phyloP scores from a whole-genome alignment of 306 rosid genomes.

The Castanea mollissima region DNA sequence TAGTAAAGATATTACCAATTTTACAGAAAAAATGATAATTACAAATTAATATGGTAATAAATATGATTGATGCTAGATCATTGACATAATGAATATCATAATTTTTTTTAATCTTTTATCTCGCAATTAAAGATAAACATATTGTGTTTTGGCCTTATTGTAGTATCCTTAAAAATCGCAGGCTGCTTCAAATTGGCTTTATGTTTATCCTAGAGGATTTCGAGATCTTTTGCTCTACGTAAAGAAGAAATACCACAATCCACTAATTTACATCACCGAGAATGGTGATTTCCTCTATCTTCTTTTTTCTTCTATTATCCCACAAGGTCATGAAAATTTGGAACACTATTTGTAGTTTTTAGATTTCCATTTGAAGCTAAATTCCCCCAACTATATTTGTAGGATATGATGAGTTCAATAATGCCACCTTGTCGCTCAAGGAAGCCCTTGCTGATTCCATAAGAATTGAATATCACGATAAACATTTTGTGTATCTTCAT shows the following conservation, averaged over 20 bases:
- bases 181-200: constrained; percentile 52
- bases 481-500: constrained; percentile 42
- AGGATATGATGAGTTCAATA: constrained; percentile 58
- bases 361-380: constrained; percentile 2
- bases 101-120: no score
- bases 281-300: constrained; percentile 41
- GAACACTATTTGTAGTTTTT: neutral
- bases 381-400: constrained; percentile 8
- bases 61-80: no score
- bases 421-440: constrained; percentile 37
- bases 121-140: no score
- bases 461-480: constrained; percentile 41
- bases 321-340: neutral
- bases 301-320: neutral
- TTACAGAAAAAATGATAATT: no score
- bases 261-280: constrained; percentile 60
- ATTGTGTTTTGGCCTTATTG: neutral
- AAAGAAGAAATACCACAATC: constrained; percentile 46
- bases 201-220: constrained; percentile 58
- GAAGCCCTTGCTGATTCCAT: constrained; percentile 26
- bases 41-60: no score
- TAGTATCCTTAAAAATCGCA: constrained; percentile 9
- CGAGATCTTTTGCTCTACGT: constrained; percentile 38
- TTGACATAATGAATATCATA: no score
- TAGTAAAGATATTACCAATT: no score